phyloP scores from a whole-genome alignment of 73 alveolate genomes.

The Blepharisma stoltei region DNA sequence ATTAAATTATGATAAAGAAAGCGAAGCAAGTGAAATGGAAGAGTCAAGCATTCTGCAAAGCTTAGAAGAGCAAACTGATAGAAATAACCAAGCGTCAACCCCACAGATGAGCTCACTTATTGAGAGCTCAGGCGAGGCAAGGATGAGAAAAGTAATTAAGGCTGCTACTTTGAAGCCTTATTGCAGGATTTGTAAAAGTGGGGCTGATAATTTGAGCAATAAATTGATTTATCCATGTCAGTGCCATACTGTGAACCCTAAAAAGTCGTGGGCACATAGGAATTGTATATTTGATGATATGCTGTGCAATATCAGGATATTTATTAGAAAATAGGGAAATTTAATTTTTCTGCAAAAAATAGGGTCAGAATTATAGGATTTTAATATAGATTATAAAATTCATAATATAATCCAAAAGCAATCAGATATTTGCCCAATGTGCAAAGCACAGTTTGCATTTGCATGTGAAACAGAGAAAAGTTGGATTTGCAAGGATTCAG shows the following conservation, averaged over 20 bases:
- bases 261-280: conserved; percentile 20
- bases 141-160: conserved; percentile 2
- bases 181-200: conserved; percentile 16
- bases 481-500: conserved; percentile 4
- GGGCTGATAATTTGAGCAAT: neutral
- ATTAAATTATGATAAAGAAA: neutral
- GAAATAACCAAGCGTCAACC: neutral
- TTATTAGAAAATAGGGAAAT: too few species aligned
- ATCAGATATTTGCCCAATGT: neutral
- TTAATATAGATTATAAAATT: too few species aligned
- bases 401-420: neutral
- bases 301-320: too few species aligned
- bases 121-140: conserved; percentile 4
- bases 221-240: conserved; percentile 22
- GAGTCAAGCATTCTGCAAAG: neutral
- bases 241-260: conserved; percentile 5
- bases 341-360: too few species aligned
- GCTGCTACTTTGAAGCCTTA: conserved; percentile 3
- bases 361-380: too few species aligned
- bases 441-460: conserved; percentile 6
- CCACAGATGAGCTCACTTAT: neutral
- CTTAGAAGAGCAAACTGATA: neutral
- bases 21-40: conserved; percentile 11
- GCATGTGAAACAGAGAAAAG: neutral
- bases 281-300: neutral